Evolutionary conservation across 108 stramenopile species (phyloP), one percentile per base, ranked within the genome.

Genomic region (Seminavis robusta): DNA sequence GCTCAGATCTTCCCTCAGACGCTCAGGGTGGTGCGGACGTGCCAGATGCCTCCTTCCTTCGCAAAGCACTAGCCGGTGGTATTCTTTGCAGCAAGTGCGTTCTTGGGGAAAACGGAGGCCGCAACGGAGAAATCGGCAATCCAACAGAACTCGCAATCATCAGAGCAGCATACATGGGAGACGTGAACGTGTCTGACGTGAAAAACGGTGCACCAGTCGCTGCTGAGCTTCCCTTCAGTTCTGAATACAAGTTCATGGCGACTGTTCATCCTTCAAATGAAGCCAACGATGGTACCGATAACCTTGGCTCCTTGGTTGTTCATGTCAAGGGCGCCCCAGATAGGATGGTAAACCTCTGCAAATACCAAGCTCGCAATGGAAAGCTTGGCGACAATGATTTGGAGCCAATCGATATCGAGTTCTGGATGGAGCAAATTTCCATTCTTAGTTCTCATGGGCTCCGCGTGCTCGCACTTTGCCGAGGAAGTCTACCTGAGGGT

Each of bases 271-370:
- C 66, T 11, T 25, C 58, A 24, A 28, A 15, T 13, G 10, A 19
- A 3, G 40, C 1, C 1, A 53, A 59, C 16, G 66, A 67, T 29
- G 66, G 66, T 1, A 4, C 3, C 19, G 76, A 60, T 20, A 21
- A 54, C 10, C 61, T 71, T 30, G 73, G 71, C 1, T 71, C 71
- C 32, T 67, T 65, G 25, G 42, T 76, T 24, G 79, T 90, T 24
- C 75, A 84, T 53, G 81, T 95, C 54, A 97, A 97, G 86, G 95
- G 95, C 41, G 95, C 95, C 11, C 95, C 93, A 9, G 95, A 96
- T 58, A 63, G 80, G 17, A 80, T 96, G 67, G 57, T 96, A 39
- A 68, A 63, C 34, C 55, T 74, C 84, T 94, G 81, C 69, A 69
- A 50, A 33, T 61, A 51, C 58, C 83, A 75, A 66, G 74, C 57